A percentile compares a stretch with the other conserved stretches of the same genome.
Conservation (phyloP, 208 protist species). For the Acanthamoeba sp. region DNA sequence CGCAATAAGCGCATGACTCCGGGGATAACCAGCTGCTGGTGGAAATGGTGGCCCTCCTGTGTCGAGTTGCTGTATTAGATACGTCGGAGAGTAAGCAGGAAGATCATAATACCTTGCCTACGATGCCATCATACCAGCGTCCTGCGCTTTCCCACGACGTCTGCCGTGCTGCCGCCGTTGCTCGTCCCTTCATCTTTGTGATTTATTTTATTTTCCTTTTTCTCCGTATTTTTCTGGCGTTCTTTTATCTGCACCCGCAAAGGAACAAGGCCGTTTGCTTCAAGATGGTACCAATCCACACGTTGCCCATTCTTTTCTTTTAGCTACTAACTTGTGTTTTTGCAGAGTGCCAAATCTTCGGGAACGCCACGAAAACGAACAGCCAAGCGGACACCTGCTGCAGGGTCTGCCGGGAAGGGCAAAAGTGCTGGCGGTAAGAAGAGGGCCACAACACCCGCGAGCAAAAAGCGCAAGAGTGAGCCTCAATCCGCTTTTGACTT, state of each 20-base stretch:
- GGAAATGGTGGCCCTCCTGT: constrained; percentile 21
- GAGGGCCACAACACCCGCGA: background rate
- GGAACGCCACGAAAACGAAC: background rate
- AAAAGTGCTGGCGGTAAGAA: background rate
- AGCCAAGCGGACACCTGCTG: background rate
- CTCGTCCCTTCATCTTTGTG: background rate
- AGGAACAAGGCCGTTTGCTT: background rate
- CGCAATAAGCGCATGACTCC: background rate
- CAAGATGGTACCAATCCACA: background rate
- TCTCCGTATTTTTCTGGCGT: background rate
- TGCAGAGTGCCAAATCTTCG: background rate
- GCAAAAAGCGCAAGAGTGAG: background rate
- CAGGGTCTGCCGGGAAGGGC: background rate
- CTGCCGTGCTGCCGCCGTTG: background rate
- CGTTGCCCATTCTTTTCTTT: too few species aligned
- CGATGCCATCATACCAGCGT: background rate
- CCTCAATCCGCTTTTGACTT: constrained; percentile 2
- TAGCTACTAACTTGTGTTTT: too few species aligned
- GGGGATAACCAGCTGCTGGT: background rate
- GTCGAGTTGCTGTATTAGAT: too few species aligned
- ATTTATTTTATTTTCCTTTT: too few species aligned
- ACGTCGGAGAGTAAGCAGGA: too few species aligned
- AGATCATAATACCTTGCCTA: background rate
- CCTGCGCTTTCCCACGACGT: constrained; percentile 4
- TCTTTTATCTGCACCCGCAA: background rate